Evolutionary conservation across 2,329 filamentous ascomycete genomes (phyloP).

Genomic region (Eutypella sp.): DNA sequence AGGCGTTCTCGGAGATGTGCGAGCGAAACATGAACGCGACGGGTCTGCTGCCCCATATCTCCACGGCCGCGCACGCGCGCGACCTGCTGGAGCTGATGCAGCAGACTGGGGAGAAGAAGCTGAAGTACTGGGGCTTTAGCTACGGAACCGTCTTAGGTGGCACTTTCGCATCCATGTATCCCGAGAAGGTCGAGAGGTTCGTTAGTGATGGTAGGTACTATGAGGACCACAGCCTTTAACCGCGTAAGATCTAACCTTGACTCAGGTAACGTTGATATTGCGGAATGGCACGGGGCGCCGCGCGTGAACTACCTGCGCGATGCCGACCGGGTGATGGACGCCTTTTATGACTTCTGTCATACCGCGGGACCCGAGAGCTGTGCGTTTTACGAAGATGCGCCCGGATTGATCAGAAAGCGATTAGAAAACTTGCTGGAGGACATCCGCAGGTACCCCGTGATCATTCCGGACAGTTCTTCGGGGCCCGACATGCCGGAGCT

Average conservation of each 20-base stretch:
- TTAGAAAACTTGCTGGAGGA: slow-evolving; percentile 35
- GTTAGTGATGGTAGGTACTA: slow-evolving; percentile 42
- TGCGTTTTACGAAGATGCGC: slow-evolving; percentile 34
- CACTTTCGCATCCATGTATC: slow-evolving; percentile 48
- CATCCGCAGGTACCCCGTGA: slow-evolving; percentile 38
- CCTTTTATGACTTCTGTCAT: slow-evolving; percentile 51
- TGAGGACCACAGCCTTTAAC: too few species aligned
- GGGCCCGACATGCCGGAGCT: slow-evolving; percentile 40
- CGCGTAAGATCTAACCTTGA: too few species aligned
- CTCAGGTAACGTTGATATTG: slow-evolving; percentile 48
- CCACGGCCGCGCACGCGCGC: slow-evolving; percentile 40
- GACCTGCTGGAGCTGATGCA: slow-evolving; percentile 45
- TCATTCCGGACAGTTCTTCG: slow-evolving; percentile 28
- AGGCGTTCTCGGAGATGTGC: slow-evolving; percentile 38
- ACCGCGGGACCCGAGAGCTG: slow-evolving; percentile 44
- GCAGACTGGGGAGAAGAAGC: slow-evolving; percentile 35
- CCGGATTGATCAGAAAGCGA: slow-evolving; percentile 33
- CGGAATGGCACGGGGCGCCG: slow-evolving; percentile 45
- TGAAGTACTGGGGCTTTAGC: slow-evolving; percentile 51
- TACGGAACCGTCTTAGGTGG: slow-evolving; percentile 50
- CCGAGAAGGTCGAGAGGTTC: slow-evolving; percentile 44
- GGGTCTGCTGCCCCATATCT: slow-evolving; percentile 35
- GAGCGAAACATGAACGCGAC: slow-evolving; percentile 32
- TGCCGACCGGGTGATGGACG: slow-evolving; percentile 47
- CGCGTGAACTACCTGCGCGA: slow-evolving; percentile 47